phyloP scores from a whole-genome alignment of 2,329 filamentous ascomycete species.

The Apiospora kogelbergensis region DNA sequence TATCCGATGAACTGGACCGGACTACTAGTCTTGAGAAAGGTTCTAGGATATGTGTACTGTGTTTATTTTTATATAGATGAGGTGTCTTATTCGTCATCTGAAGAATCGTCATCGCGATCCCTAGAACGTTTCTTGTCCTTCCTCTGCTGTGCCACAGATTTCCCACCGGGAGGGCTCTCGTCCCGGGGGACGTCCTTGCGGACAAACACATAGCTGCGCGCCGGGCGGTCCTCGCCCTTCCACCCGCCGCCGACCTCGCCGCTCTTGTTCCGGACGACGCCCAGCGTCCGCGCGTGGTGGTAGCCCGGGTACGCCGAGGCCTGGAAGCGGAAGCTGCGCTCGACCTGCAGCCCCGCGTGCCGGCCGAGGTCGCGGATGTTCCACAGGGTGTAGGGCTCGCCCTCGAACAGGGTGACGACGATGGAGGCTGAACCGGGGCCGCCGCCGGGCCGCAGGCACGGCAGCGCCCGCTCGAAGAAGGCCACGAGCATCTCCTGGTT shows the following conservation, averaged over 20 bases:
- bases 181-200: conserved; percentile 42
- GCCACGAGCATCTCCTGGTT: conserved; percentile 79
- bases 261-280: conserved; percentile 54
- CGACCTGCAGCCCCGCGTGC: conserved; percentile 70
- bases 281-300: conserved; percentile 70
- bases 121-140: conserved; percentile 31
- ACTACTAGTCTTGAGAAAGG: neutral
- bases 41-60: neutral
- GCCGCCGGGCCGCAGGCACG: conserved; percentile 37
- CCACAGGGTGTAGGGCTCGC: conserved; percentile 93
- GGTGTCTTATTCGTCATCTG: conserved; percentile 15
- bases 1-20: too few species aligned
- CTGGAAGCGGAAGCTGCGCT: conserved; percentile 69
- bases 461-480: conserved; percentile 60
- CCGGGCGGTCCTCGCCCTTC: conserved; percentile 52
- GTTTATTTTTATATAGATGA: neutral
- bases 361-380: conserved; percentile 86
- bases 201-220: conserved; percentile 63
- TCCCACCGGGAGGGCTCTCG: conserved; percentile 36
- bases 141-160: conserved; percentile 12
- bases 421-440: conserved; percentile 57
- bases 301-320: conserved; percentile 71
- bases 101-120: conserved; percentile 27
- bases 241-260: conserved; percentile 46
- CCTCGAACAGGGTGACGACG: conserved; percentile 87